phyloP scores from a whole-genome alignment of 345 rosid species.

The Ailanthus altissimus region DNA sequence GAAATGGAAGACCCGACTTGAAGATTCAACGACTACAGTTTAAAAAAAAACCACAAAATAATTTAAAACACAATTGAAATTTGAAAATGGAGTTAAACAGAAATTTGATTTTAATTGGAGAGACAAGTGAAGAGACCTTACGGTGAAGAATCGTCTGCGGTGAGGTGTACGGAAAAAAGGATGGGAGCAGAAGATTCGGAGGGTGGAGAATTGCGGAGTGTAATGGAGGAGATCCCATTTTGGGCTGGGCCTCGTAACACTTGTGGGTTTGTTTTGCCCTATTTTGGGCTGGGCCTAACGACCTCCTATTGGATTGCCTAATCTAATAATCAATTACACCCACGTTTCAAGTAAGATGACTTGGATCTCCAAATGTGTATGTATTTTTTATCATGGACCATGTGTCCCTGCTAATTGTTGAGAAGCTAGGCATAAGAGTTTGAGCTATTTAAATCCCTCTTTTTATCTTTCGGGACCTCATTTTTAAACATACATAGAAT shows the following conservation, averaged over 20 bases:
- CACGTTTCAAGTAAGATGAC: too few species aligned
- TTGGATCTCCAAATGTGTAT: too few species aligned
- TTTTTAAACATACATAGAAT: too few species aligned
- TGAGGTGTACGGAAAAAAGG: conserved; percentile 24
- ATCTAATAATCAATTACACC: not conserved
- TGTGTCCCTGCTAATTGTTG: too few species aligned
- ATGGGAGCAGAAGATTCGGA: conserved; percentile 29
- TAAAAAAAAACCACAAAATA: not conserved
- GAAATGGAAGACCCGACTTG: conserved; percentile 68
- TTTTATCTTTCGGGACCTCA: too few species aligned
- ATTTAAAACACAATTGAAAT: not conserved
- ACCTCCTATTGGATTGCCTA: too few species aligned
- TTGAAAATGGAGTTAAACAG: not conserved
- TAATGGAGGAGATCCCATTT: conserved; percentile 44
- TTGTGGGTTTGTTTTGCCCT: too few species aligned
- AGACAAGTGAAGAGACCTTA: conserved; percentile 41
- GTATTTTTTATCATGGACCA: too few species aligned
- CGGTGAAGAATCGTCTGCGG: conserved; percentile 35
- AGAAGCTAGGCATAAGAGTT: too few species aligned
- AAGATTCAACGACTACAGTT: not conserved
- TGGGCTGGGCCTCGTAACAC: not conserved
- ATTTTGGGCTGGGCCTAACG: not conserved
- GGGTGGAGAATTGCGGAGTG: conserved; percentile 42
- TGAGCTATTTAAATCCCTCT: too few species aligned
- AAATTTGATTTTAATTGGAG: conserved; percentile 18